Percentiles rank a stretch among this genome's conserved stretches.
These are phyloP conservation scores for Panicum virgatum DNA, from an alignment of 202 grass and related monocot species.

Conservation along the genomic window DNA sequence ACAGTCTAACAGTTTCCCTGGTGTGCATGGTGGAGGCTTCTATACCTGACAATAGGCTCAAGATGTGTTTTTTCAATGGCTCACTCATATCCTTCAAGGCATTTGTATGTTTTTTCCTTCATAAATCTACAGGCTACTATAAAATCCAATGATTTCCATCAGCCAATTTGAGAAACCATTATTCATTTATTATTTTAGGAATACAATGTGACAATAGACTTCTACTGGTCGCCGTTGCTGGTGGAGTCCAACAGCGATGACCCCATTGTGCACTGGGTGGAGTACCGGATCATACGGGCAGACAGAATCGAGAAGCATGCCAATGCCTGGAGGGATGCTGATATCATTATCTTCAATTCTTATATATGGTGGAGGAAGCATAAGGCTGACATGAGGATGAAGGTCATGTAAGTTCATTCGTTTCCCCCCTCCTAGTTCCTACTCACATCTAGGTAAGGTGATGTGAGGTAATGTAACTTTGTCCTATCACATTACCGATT, in stretches of 20 bases:
- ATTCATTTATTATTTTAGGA: slow-evolving; percentile 39
- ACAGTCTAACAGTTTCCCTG: too few species aligned
- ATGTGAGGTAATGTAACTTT: not conserved
- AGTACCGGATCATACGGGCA: slow-evolving; percentile 71
- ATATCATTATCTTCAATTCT: slow-evolving; percentile 87
- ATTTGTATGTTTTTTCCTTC: slow-evolving; percentile 40
- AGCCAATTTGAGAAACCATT: not conserved
- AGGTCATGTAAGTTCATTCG: slow-evolving; percentile 72
- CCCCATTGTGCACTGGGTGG: slow-evolving; percentile 62
- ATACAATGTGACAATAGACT: slow-evolving; percentile 86
- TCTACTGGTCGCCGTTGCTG: slow-evolving; percentile 88
- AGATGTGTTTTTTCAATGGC: slow-evolving; percentile 49
- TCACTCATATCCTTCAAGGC: slow-evolving; percentile 80
- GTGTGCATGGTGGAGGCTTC: slow-evolving; percentile 86
- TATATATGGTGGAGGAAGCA: slow-evolving; percentile 94
- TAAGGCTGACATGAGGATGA: slow-evolving; percentile 77
- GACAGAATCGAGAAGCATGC: slow-evolving; percentile 70
- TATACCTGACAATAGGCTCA: slow-evolving; percentile 43
- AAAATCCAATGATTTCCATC: too few species aligned
- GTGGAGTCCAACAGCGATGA: slow-evolving; percentile 89
- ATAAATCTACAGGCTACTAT: not conserved
- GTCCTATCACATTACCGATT: not conserved
- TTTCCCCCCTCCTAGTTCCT: not conserved
- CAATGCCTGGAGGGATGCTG: slow-evolving; percentile 69
- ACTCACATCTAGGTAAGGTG: not conserved